These are phyloP conservation scores for Ophiostoma sp. DNA, from an alignment of 2,329 filamentous ascomycete genomes.

Conservation along the genomic window DNA sequence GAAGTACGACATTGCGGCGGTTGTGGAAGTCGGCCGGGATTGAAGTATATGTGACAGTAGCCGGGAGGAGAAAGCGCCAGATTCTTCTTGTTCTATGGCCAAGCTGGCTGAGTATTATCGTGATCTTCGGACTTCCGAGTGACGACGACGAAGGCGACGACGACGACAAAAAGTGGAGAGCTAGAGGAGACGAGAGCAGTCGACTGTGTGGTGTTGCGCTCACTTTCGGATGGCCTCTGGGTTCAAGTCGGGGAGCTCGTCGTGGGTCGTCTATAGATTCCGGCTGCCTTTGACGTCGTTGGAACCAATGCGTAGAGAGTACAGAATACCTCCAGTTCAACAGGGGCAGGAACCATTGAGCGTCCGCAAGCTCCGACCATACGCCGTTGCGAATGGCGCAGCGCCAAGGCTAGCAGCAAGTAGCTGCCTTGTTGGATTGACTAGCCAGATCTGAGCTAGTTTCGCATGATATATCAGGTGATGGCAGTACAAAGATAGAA, in stretches of 20 bases:
- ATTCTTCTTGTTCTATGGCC: not conserved
- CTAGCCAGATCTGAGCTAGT: not conserved
- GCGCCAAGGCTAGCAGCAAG: constrained; percentile 13
- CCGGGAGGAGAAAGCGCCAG: not conserved
- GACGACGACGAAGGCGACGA: constrained; percentile 4
- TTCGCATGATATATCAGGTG: constrained; percentile 21
- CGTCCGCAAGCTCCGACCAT: constrained; percentile 21
- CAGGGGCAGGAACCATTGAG: constrained; percentile 7
- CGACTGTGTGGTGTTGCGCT: not conserved
- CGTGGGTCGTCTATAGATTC: not conserved
- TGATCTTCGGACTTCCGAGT: not conserved
- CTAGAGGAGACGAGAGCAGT: not conserved
- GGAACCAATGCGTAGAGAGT: not conserved
- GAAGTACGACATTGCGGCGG: constrained; percentile 78
- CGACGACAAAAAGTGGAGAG: constrained; percentile 12
- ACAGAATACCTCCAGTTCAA: constrained; percentile 4
- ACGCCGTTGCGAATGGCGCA: constrained; percentile 17
- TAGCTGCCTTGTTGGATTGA: constrained; percentile 20
- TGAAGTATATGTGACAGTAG: not conserved
- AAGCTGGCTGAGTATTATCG: not conserved
- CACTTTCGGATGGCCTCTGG: not conserved
- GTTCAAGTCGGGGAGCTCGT: not conserved
- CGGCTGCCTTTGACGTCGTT: constrained; percentile 10
- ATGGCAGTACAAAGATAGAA: not conserved
- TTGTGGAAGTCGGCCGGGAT: not conserved